Conservation (phyloP, 2,329 filamentous ascomycete species). For the Penicillium verrucosum region DNA sequence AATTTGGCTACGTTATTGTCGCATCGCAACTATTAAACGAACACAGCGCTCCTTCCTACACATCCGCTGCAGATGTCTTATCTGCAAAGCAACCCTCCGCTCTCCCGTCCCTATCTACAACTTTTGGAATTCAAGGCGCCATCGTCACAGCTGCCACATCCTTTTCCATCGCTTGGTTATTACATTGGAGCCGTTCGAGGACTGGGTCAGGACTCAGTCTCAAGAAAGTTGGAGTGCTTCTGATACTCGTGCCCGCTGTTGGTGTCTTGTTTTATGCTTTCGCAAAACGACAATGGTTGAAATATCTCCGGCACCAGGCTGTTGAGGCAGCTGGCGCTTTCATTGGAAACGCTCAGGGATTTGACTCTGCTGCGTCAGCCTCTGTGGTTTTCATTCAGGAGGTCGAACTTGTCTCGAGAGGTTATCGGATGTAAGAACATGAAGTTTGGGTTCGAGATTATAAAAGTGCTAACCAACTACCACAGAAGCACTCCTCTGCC, state of each 20-base stretch:
- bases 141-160: conserved; percentile 61
- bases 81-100: conserved; percentile 31
- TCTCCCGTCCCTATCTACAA: conserved; percentile 37
- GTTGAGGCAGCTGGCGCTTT: conserved; percentile 66
- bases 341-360: conserved; percentile 71
- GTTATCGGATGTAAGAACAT: conserved; percentile 70
- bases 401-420: conserved; percentile 89
- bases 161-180: conserved; percentile 62
- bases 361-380: conserved; percentile 73
- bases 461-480: conserved; percentile 17
- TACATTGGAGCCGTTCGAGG: conserved; percentile 68
- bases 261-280: conserved; percentile 66
- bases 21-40: conserved; percentile 83
- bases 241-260: conserved; percentile 49
- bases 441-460: background rate
- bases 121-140: conserved; percentile 63
- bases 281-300: conserved; percentile 75
- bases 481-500: conserved; percentile 79
- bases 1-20: conserved; percentile 89
- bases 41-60: conserved; percentile 45
- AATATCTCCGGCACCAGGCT: conserved; percentile 71
- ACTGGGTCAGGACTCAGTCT: conserved; percentile 44
- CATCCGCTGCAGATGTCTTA: conserved; percentile 35
- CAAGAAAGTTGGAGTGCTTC: conserved; percentile 39
- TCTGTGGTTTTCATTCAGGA: conserved; percentile 83